These are phyloP conservation scores for Teratosphaeria destructans DNA, from an alignment of 2,329 filamentous ascomycete species.

Conservation along the genomic window DNA sequence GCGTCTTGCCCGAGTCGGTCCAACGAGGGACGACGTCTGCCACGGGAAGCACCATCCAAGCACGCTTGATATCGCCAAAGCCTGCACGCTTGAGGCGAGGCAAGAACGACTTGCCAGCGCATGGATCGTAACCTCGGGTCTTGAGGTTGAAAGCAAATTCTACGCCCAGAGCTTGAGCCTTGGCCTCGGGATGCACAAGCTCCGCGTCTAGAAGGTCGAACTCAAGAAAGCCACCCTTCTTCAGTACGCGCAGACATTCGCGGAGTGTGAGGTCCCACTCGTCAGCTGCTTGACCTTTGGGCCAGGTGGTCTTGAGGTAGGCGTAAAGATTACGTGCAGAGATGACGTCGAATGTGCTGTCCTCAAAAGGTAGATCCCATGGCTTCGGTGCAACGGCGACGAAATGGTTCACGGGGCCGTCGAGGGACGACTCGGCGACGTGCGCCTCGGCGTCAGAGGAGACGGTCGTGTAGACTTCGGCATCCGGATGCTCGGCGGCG, in stretches of 20 bases:
- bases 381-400: conserved; percentile 68
- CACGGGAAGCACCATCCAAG: conserved; percentile 84
- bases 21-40: conserved; percentile 35
- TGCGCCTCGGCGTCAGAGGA: conserved; percentile 27
- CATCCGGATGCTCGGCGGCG: conserved; percentile 72
- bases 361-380: conserved; percentile 72
- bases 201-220: conserved; percentile 85
- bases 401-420: conserved; percentile 78
- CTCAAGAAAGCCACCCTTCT: conserved; percentile 86
- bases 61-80: conserved; percentile 70
- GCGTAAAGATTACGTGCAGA: conserved; percentile 80
- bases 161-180: conserved; percentile 71
- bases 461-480: conserved; percentile 73
- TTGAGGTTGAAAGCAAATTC: conserved; percentile 88
- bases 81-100: conserved; percentile 61
- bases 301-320: conserved; percentile 59
- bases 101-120: conserved; percentile 72
- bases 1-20: conserved; percentile 22
- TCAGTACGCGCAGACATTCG: conserved; percentile 84
- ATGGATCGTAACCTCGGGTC: conserved; percentile 80
- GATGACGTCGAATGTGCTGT: conserved; percentile 81
- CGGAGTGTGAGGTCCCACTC: conserved; percentile 79
- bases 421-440: conserved; percentile 57
- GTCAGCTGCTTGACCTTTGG: conserved; percentile 45
- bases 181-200: conserved; percentile 71